Percentiles rank a stretch among this genome's conserved stretches.
Conservation (phyloP, 2,329 filamentous ascomycete genomes). For the Apiospora hydei region DNA sequence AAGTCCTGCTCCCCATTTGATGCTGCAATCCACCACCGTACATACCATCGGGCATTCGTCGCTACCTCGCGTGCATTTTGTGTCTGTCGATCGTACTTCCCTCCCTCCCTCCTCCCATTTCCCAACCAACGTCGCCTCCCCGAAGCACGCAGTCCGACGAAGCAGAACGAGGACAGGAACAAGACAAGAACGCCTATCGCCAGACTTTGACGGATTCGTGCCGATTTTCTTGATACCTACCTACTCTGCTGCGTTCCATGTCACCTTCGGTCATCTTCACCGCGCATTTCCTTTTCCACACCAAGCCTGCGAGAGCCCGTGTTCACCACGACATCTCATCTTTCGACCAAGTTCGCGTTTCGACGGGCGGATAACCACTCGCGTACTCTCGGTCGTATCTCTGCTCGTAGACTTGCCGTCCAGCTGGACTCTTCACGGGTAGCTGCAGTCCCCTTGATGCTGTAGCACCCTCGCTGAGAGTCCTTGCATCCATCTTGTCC, state of each 20-base stretch:
- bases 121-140: constrained; percentile 14
- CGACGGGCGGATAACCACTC: constrained; percentile 1
- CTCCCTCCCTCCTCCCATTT: neutral
- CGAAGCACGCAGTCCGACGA: neutral
- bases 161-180: neutral
- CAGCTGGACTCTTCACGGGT: constrained; percentile 17
- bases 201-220: neutral
- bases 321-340: neutral
- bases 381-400: neutral
- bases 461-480: constrained; percentile 18
- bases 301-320: constrained; percentile 15
- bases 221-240: constrained; percentile 12
- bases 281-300: neutral
- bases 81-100: constrained; percentile 17
- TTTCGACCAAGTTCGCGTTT: neutral
- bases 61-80: neutral
- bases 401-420: constrained; percentile 11
- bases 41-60: constrained; percentile 2
- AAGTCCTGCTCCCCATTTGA: neutral
- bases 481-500: constrained; percentile 20
- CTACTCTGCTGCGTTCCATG: neutral
- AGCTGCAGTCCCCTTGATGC: constrained; percentile 20
- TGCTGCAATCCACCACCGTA: neutral
- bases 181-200: neutral
- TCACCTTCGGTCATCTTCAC: neutral